Base-by-base conservation (phyloP, 306 rosid genomes). In the Vigna angularis region DNA sequence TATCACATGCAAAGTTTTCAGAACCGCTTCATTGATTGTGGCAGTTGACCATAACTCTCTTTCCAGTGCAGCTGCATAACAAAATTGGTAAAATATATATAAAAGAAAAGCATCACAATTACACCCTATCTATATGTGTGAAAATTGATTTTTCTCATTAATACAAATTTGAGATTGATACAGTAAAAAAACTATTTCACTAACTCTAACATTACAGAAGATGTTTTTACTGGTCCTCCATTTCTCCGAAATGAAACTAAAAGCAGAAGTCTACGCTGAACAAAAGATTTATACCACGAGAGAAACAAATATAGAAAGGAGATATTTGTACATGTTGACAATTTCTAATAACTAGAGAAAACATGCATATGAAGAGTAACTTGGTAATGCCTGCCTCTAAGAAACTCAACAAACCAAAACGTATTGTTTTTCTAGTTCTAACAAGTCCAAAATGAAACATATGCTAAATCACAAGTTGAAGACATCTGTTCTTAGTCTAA, bases 21-120 rank as follows among this genome's bases (percentile, higher is more conserved):
- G 89, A 79, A 95, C 96, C 86, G 89, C 97, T 76, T 92, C 98
- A 74, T 91, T 95, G 82, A 95, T 89, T 70, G 96, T 92, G 84
- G 95, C 96, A 16, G 93, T 74, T 55, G 98, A 87, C 98, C 98
- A 95, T 81, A 95, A 81, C 80, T 95, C 98, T 79, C 97, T 89
- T 78, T 95, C 98, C 55, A 95, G 87, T 52, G 98, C 92, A 76
- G 98, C 98, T 95, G 96, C 91, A 88, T 53, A 78, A 81, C 76
- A 79, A 73, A 77, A 69, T 15, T 72, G 59, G 69, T 2, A 9
- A 64, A 53, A 30, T 30, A 36, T 74, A 36, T 67, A 32, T 3
- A 78, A 52, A 68, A 40, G 56, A 52, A 65, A 83, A 73, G 17
- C 22, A 44, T 71, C 10, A 15, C 40, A 20, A 52, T 30, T 70